Percentiles rank a stretch among this genome's conserved stretches.
phyloP scores from a whole-genome alignment of 805 yeast genomes.

The Starmerella apis region DNA sequence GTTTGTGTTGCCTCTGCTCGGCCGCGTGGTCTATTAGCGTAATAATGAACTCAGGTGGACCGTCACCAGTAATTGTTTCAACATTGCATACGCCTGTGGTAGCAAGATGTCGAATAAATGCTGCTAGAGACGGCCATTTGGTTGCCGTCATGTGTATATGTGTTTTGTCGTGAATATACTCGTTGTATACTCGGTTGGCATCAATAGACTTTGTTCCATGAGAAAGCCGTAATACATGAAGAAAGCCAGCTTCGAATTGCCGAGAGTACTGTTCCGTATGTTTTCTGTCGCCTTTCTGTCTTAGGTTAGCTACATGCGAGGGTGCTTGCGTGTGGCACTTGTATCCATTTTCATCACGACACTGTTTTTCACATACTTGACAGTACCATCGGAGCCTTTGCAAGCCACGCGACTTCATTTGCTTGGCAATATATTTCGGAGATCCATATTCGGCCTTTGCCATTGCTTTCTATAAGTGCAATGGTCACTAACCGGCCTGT shows the following conservation, averaged over 20 bases:
- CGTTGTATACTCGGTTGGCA: conserved; percentile 83
- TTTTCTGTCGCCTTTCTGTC: conserved; percentile 37
- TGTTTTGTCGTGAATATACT: conserved; percentile 67
- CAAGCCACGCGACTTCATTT: conserved; percentile 71
- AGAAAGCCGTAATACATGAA: conserved; percentile 47
- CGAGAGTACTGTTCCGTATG: conserved; percentile 47
- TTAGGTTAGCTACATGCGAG: conserved; percentile 54
- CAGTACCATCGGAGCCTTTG: conserved; percentile 83
- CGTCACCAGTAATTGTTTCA: neutral
- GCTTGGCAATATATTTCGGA: conserved; percentile 62
- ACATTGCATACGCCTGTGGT: conserved; percentile 30
- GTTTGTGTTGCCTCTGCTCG: neutral
- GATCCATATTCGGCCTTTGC: conserved; percentile 47
- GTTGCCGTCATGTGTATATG: conserved; percentile 92
- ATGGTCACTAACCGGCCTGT: neutral
- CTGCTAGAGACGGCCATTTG: conserved; percentile 57
- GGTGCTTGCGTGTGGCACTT: conserved; percentile 80
- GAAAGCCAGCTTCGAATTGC: conserved; percentile 53
- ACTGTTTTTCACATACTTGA: conserved; percentile 81
- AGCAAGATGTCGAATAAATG: conserved; percentile 49
- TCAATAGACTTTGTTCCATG: conserved; percentile 77
- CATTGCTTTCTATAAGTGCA: conserved; percentile 31
- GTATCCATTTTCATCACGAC: conserved; percentile 93
- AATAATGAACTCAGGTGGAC: conserved; percentile 11
- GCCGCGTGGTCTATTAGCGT: conserved; percentile 6